A percentile compares a stretch with the other conserved stretches of the same genome.
phyloP scores from a whole-genome alignment of 257 asterid genomes.

The Plantago major region DNA sequence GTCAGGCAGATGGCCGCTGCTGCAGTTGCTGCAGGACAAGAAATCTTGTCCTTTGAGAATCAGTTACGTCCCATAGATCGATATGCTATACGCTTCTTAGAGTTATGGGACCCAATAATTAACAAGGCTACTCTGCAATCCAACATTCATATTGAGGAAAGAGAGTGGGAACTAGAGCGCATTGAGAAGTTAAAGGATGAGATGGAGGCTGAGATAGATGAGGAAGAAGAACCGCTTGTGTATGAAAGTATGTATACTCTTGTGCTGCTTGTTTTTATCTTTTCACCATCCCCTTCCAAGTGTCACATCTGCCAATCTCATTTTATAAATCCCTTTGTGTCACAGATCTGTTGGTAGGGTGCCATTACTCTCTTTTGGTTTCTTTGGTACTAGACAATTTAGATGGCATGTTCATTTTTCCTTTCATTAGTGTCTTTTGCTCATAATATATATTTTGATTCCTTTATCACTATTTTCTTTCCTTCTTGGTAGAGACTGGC shows the following conservation, averaged over 20 bases:
- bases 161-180: conserved; percentile 96
- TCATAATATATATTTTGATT: not conserved
- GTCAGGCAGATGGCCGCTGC: conserved; percentile 98
- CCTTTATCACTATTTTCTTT: conserved; percentile 7
- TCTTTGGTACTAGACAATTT: conserved; percentile 6
- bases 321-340: not conserved
- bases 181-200: conserved; percentile 96
- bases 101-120: conserved; percentile 91
- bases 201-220: conserved; percentile 98
- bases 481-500: not conserved
- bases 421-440: not conserved
- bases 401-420: conserved; percentile 1
- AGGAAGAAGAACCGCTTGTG: conserved; percentile 93
- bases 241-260: conserved; percentile 75
- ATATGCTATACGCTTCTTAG: conserved; percentile 84
- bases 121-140: conserved; percentile 64
- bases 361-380: not conserved
- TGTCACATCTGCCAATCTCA: not conserved
- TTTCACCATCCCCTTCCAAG: conserved; percentile 9
- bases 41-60: conserved; percentile 72
- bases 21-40: conserved; percentile 91
- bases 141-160: conserved; percentile 61
- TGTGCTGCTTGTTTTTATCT: conserved; percentile 1
- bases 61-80: conserved; percentile 91
- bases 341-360: conserved; percentile 17